Evolutionary conservation across 768 basidiomycete species (phyloP), one percentile per base, ranked within the genome.

Genomic region (Postia placenta): DNA sequence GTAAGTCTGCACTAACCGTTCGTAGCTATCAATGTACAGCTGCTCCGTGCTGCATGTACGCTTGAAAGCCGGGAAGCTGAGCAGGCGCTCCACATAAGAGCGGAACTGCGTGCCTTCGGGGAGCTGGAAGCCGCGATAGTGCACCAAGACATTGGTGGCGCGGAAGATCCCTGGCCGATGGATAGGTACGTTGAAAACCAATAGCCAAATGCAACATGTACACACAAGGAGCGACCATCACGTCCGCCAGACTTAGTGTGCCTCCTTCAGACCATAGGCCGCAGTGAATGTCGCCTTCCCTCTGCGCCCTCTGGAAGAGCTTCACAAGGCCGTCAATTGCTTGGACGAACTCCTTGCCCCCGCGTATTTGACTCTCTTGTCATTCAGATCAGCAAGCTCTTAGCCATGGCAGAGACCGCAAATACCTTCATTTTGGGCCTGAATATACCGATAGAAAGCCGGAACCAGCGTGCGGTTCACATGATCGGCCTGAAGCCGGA

Each of bases 401-500:
- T 9, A 40, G 7, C 25, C 15, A 25, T 28, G 36, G 12, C 24
- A 15, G 11, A 28, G 38, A 35, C 49, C 11, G n/a, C n/a, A n/a
- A n/a, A n/a, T 36, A 56, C 62, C 58, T 53, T 54, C 46, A 5
- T 79, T 79, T 64, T 85, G 86, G 0, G 84, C 81, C 67, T 88
- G 85, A 24, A 89, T 72, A 56, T 74, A 87, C 24, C 84, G 78
- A 57, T 87, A 87, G 64, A 88, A 89, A 0, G 82, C 73, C 5
- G 87, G 85, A 2, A 89, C 73, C 35, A 88, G 60, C 6, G 66
- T 60, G 3, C 85, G 81, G 49, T 75, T 81, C 63, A 85, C 70
- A 56, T 83, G 79, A 63, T 88, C 86, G 11, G 74, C 69, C 61
- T 87, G 81, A 14, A 88, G 75, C 12, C 83, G 78, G 12, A 81